phyloP scores from a whole-genome alignment of 2,329 filamentous ascomycete genomes.

The Alternaria sp. region DNA sequence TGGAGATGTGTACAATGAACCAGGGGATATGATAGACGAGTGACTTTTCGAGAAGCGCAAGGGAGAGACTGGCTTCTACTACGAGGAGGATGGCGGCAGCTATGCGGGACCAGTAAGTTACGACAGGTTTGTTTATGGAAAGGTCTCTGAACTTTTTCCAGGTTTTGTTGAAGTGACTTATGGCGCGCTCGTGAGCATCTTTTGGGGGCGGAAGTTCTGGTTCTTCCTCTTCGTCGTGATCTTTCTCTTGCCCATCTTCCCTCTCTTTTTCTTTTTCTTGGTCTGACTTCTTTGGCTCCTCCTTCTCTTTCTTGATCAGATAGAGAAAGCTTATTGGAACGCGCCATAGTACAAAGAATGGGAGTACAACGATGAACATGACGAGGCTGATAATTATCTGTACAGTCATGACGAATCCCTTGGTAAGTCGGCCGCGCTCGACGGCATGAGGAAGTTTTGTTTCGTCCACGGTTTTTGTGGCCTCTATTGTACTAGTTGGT shows the following conservation, averaged over 20 bases:
- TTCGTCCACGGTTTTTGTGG: not conserved
- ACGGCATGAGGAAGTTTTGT: not conserved
- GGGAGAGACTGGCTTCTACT: constrained; percentile 1
- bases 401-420: not conserved
- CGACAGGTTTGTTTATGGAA: not conserved
- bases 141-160: not conserved
- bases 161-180: not conserved
- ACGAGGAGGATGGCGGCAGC: constrained; percentile 2
- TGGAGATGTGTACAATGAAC: not conserved
- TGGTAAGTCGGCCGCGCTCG: not conserved
- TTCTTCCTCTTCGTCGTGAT: not conserved
- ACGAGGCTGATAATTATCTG: not conserved
- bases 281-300: not conserved
- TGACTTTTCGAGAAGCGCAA: constrained; percentile 9
- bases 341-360: constrained; percentile 13
- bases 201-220: not conserved
- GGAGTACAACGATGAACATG: constrained; percentile 5
- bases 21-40: constrained; percentile 8
- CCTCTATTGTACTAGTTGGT: not conserved
- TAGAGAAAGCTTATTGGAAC: constrained; percentile 4
- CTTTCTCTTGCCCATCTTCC: not conserved
- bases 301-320: not conserved
- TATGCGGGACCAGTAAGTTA: not conserved
- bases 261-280: not conserved
- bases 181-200: not conserved